Evolutionary conservation across 2,329 filamentous ascomycete species (phyloP).

Genomic region (Trichoderma harzianum): DNA sequence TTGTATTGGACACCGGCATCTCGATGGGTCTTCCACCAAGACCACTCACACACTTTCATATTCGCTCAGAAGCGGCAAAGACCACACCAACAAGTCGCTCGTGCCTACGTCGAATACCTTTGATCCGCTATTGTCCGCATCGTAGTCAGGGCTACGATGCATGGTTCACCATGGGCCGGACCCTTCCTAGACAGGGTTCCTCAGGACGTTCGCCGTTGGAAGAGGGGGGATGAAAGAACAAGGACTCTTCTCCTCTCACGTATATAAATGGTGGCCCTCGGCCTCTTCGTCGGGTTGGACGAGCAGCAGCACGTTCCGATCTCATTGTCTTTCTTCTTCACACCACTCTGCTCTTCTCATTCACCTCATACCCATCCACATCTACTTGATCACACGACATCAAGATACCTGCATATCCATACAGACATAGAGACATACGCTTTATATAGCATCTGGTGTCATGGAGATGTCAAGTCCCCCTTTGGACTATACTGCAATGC

Average conservation of each 20-base stretch:
- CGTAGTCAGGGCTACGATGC: conserved; percentile 12
- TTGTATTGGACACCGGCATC: conserved; percentile 6
- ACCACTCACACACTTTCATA: conserved; percentile 9
- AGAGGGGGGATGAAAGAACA: background rate
- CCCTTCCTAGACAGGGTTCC: background rate
- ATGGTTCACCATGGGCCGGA: background rate
- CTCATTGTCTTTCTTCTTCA: background rate
- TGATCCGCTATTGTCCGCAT: background rate
- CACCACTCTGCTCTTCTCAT: background rate
- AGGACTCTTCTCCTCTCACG: background rate
- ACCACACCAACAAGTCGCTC: background rate
- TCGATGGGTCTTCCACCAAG: conserved; percentile 7
- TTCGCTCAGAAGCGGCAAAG: background rate
- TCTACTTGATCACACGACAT: background rate
- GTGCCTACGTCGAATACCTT: background rate
- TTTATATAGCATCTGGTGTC: background rate
- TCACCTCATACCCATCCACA: background rate
- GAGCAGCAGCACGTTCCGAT: background rate
- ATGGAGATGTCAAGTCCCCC: conserved; percentile 22
- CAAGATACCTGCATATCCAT: background rate
- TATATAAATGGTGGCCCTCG: conserved; percentile 15
- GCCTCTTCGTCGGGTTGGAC: conserved; percentile 11
- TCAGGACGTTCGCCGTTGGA: background rate
- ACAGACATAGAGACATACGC: background rate
- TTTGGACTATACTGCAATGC: conserved; percentile 9